These are phyloP conservation scores for Geosiphon pyriformis DNA, from an alignment of 192 early-diverging fungal species.

Conservation along the genomic window DNA sequence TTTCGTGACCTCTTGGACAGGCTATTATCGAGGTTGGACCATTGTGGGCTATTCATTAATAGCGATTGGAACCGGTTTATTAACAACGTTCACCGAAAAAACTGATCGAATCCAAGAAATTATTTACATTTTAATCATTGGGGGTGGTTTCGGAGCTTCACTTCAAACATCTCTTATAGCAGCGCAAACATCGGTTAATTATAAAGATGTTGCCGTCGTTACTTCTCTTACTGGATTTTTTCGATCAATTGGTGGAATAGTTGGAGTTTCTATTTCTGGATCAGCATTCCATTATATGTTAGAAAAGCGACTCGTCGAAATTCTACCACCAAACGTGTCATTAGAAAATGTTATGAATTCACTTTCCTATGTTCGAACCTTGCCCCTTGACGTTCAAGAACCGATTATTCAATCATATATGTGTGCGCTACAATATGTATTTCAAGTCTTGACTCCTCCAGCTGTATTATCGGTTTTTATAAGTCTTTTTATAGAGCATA, in stretches of 20 bases:
- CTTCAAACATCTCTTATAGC: conserved; percentile 72
- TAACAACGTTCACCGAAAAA: conserved; percentile 51
- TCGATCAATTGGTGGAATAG: not conserved
- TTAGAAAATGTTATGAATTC: not conserved
- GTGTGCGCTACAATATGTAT: not conserved
- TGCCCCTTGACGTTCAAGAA: not conserved
- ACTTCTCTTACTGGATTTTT: conserved; percentile 64
- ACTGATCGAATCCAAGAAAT: conserved; percentile 49
- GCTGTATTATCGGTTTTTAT: not conserved
- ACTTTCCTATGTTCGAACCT: not conserved
- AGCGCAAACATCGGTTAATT: conserved; percentile 62
- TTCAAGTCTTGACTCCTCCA: not conserved
- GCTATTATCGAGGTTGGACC: conserved; percentile 40
- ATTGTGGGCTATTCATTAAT: conserved; percentile 56
- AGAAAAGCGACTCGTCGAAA: not conserved
- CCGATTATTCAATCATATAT: not conserved
- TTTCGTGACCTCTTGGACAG: conserved; percentile 38
- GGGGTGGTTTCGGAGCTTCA: conserved; percentile 65
- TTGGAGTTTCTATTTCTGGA: not conserved
- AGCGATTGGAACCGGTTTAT: conserved; percentile 56
- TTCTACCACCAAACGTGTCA: not conserved
- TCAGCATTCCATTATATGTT: not conserved
- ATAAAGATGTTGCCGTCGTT: conserved; percentile 62
- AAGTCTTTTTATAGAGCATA: not conserved
- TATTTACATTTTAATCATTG: conserved; percentile 60